Percentiles rank a stretch among this genome's conserved stretches.
Conservation (phyloP, 768 basidiomycete species). For the Boletus tomentosulus region DNA sequence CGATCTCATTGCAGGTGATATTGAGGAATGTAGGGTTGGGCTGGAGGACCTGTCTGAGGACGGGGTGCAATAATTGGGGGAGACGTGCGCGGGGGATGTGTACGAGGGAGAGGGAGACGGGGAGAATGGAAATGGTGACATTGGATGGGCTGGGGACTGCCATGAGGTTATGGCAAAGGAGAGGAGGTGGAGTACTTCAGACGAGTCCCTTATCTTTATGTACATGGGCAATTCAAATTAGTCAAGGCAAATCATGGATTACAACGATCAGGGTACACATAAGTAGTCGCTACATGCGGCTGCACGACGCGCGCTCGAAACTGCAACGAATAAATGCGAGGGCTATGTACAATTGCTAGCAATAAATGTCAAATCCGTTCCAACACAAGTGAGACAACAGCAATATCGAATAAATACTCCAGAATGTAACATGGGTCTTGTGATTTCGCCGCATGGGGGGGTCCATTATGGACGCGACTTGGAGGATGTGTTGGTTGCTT, state of each 20-base stretch:
- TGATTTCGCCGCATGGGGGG: slow-evolving; percentile 11
- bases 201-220: slow-evolving; percentile 9
- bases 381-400: slow-evolving; percentile 27
- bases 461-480: slow-evolving; percentile 14
- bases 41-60: slow-evolving; percentile 67
- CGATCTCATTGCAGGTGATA: slow-evolving; percentile 74
- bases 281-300: slow-evolving; percentile 6
- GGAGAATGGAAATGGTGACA: slow-evolving; percentile 67
- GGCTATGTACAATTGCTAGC: neutral
- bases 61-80: slow-evolving; percentile 49
- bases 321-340: neutral
- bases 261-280: slow-evolving; percentile 8
- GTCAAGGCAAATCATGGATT: slow-evolving; percentile 1
- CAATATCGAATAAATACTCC: slow-evolving; percentile 35
- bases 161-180: slow-evolving; percentile 18
- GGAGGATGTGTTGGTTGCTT: slow-evolving; percentile 3
- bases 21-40: slow-evolving; percentile 67
- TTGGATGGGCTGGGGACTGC: slow-evolving; percentile 24
- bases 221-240: neutral
- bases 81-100: slow-evolving; percentile 73
- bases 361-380: slow-evolving; percentile 6
- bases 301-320: neutral
- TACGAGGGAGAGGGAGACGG: slow-evolving; percentile 66
- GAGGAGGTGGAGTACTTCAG: neutral
- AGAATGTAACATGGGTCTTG: neutral